A percentile compares a stretch with the other conserved stretches of the same genome.
These are phyloP conservation scores for Lasiodiplodia hormozganensis DNA, from an alignment of 2,329 filamentous ascomycete species.

Conservation along the genomic window DNA sequence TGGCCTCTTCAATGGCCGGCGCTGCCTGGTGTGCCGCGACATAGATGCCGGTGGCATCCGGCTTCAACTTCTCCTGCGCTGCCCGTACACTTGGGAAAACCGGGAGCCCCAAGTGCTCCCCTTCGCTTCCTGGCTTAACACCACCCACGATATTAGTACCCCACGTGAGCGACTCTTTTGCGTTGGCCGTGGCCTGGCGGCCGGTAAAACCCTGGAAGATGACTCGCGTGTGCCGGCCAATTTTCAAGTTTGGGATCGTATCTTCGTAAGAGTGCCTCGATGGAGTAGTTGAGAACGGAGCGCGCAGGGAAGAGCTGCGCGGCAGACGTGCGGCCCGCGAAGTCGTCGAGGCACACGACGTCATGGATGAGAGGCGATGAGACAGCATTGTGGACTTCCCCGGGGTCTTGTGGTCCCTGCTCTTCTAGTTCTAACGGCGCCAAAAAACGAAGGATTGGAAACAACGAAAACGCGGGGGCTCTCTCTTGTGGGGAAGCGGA, in stretches of 20 bases:
- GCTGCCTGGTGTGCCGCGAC: conserved; percentile 78
- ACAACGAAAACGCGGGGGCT: neutral
- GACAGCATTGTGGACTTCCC: conserved; percentile 13
- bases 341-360: conserved; percentile 1
- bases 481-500: neutral
- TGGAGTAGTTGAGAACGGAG: conserved; percentile 40
- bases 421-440: neutral
- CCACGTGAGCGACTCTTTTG: conserved; percentile 76
- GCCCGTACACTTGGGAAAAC: conserved; percentile 72
- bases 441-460: neutral
- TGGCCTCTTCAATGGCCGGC: conserved; percentile 78
- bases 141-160: conserved; percentile 83
- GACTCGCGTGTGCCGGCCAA: conserved; percentile 70
- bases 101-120: conserved; percentile 75
- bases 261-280: conserved; percentile 59
- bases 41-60: conserved; percentile 80
- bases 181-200: conserved; percentile 74
- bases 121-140: conserved; percentile 70
- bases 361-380: conserved; percentile 24
- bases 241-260: conserved; percentile 70
- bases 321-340: conserved; percentile 1
- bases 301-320: conserved; percentile 1
- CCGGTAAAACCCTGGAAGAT: conserved; percentile 77
- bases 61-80: conserved; percentile 73
- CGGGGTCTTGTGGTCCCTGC: neutral